Base-by-base conservation (phyloP, 257 asterid genomes). In the Petunia secreta region DNA sequence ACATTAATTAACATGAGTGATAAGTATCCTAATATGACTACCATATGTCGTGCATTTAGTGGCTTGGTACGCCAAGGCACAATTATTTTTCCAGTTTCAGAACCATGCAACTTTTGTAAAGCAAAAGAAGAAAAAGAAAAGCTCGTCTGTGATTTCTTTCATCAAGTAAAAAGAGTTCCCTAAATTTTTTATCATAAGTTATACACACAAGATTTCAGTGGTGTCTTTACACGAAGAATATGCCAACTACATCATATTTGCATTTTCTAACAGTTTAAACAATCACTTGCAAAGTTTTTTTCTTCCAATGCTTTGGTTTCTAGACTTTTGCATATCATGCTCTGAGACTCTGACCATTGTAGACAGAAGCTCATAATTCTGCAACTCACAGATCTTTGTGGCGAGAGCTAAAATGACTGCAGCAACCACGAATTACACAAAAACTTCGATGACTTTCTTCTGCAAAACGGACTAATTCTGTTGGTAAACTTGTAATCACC, bases 401-500 rank as follows among this genome's bases (percentile, higher is more conserved):
- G 75, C 6, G 38, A 41, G 58, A 46, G 40, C 40, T 44, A 68
- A 39, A 44, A 69, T 25, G 41, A 46, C 10, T 46, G 16, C 11
- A 25, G 59, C 10, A 13, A 69, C 59, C 59, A 46, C 75, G 2
- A 9, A 46, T 48, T 48, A 46, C 43, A 48, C 77, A 69, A 25
- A 8, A 44, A 48, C 11, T 43, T 71, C 25, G 62, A 71, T 71
- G 77, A 71, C 34, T 71, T 48, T 71, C 60, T 71, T 71, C 13
- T 6, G 10, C 13, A 50, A 0, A 48, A 48, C 25, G 34, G 46
- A 71, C 44, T 71, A 25, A 71, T 11, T 46, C 44, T 6, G 25
- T 34, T 11, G 34, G 46, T 71, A 71, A 71, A 44, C 50, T 10
- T 34, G 44, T 71, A 1, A 48, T 34, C 46, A 50, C 44, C 62